Evolutionary conservation across 2,329 filamentous ascomycete genomes (phyloP).

Genomic region (Aspergillus clavatus): DNA sequence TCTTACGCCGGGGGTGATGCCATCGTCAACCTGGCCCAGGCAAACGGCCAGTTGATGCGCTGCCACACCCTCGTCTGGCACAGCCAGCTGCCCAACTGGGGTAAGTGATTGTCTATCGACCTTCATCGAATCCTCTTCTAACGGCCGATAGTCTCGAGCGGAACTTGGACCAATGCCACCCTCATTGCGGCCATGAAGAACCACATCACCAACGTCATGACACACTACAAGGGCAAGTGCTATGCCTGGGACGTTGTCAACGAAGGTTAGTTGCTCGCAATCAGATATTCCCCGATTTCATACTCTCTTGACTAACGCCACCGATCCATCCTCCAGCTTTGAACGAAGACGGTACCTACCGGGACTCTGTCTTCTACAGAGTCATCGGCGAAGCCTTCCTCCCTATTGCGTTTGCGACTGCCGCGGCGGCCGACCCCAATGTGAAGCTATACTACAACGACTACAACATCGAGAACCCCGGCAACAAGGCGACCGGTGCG

Average conservation of each 20-base stretch:
- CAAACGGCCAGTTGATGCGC: slow-evolving; percentile 48
- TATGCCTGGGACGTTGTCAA: slow-evolving; percentile 41
- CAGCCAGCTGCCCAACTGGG: slow-evolving; percentile 49
- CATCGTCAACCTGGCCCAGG: slow-evolving; percentile 38
- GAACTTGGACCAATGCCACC: slow-evolving; percentile 55
- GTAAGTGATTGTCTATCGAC: slow-evolving; percentile 38
- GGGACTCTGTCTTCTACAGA: slow-evolving; percentile 38
- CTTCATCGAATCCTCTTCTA: not conserved
- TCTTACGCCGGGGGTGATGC: slow-evolving; percentile 54
- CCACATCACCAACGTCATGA: slow-evolving; percentile 36
- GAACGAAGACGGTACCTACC: slow-evolving; percentile 45
- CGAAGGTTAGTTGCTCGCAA: slow-evolving; percentile 26
- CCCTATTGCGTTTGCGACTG: slow-evolving; percentile 44
- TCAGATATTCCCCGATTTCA: no score
- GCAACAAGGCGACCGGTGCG: slow-evolving; percentile 33
- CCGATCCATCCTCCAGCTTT: slow-evolving; percentile 25
- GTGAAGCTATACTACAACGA: slow-evolving; percentile 45
- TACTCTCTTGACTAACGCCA: not conserved
- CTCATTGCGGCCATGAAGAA: slow-evolving; percentile 53
- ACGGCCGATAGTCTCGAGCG: slow-evolving; percentile 33
- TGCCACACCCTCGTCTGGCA: slow-evolving; percentile 59
- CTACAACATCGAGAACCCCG: slow-evolving; percentile 40
- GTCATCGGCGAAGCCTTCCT: slow-evolving; percentile 44
- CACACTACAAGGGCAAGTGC: slow-evolving; percentile 34
- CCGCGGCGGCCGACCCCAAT: slow-evolving; percentile 55